Evolutionary conservation across 108 stramenopile genomes (phyloP).

Genomic region (Skeletonema tropicum): DNA sequence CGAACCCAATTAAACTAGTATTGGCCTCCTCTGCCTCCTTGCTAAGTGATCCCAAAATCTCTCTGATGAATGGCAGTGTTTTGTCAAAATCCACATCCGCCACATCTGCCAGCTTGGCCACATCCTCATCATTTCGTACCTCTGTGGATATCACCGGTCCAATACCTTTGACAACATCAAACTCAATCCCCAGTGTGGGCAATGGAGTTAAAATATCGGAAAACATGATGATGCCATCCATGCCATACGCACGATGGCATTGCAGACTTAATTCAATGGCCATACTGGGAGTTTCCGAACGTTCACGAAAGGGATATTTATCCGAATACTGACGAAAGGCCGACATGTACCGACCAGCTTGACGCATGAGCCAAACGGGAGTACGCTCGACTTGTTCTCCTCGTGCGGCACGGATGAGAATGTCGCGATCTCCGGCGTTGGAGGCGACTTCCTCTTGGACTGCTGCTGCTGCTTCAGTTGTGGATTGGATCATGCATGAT

Average conservation of each 20-base stretch:
- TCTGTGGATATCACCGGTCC: slow-evolving; percentile 92
- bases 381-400: slow-evolving; percentile 93
- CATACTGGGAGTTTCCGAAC: slow-evolving; percentile 94
- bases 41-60: slow-evolving; percentile 78
- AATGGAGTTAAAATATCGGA: slow-evolving; percentile 98
- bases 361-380: slow-evolving; percentile 99
- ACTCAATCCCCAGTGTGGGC: slow-evolving; percentile 96
- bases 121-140: slow-evolving; percentile 66
- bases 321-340: slow-evolving; percentile 96
- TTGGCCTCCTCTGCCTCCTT: slow-evolving; percentile 84
- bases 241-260: slow-evolving; percentile 92
- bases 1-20: slow-evolving; percentile 97
- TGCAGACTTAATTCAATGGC: slow-evolving; percentile 95
- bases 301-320: slow-evolving; percentile 92
- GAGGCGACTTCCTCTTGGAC: slow-evolving; percentile 7
- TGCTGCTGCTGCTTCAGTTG: slow-evolving; percentile 33
- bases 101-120: slow-evolving; percentile 50
- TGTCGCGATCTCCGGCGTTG: slow-evolving; percentile 81
- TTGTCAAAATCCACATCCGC: slow-evolving; percentile 73
- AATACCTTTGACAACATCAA: slow-evolving; percentile 93
- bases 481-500: slow-evolving; percentile 20
- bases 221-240: slow-evolving; percentile 99
- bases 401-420: slow-evolving; percentile 93
- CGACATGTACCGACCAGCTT: slow-evolving; percentile 98
- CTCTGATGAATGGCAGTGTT: slow-evolving; percentile 90